Evolutionary conservation across 495 filamentous ascomycete species (phyloP).

Genomic region (Penicillium riverlandense): DNA sequence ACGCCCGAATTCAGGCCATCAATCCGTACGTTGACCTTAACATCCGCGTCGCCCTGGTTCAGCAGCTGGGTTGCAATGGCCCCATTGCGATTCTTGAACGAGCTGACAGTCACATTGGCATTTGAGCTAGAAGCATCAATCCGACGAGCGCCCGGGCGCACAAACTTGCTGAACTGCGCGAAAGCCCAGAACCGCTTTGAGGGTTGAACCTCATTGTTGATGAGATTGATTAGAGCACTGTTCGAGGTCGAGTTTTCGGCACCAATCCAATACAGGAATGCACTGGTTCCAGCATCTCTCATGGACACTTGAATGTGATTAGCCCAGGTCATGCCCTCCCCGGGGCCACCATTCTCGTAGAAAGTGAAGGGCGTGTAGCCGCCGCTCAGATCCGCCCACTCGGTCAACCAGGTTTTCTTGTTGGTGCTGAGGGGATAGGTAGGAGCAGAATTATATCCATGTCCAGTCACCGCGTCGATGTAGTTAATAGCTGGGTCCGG

Average conservation of each 20-base stretch:
- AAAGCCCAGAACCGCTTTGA: slow-evolving; percentile 45
- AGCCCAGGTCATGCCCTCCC: slow-evolving; percentile 52
- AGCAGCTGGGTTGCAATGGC: slow-evolving; percentile 35
- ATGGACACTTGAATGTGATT: slow-evolving; percentile 41
- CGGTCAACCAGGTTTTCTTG: slow-evolving; percentile 41
- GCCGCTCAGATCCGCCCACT: slow-evolving; percentile 42
- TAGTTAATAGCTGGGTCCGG: slow-evolving; percentile 19
- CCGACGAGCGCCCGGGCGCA: slow-evolving; percentile 40
- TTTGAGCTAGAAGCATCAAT: slow-evolving; percentile 26
- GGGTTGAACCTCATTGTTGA: slow-evolving; percentile 25
- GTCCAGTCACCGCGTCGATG: slow-evolving; percentile 38
- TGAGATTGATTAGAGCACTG: slow-evolving; percentile 33
- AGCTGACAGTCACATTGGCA: slow-evolving; percentile 29
- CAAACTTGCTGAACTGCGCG: slow-evolving; percentile 37
- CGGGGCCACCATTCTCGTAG: slow-evolving; percentile 35
- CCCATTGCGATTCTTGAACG: slow-evolving; percentile 42
- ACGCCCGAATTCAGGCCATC: neutral
- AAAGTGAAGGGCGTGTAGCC: slow-evolving; percentile 29
- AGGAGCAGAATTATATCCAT: slow-evolving; percentile 38
- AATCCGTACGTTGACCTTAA: neutral
- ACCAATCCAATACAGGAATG: slow-evolving; percentile 48
- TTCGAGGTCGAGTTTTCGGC: slow-evolving; percentile 14
- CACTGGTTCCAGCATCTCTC: slow-evolving; percentile 34
- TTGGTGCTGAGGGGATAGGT: slow-evolving; percentile 19
- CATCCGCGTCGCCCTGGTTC: slow-evolving; percentile 28